phyloP scores from a whole-genome alignment of 2,329 filamentous ascomycete species.

The Epichloe sp. region DNA sequence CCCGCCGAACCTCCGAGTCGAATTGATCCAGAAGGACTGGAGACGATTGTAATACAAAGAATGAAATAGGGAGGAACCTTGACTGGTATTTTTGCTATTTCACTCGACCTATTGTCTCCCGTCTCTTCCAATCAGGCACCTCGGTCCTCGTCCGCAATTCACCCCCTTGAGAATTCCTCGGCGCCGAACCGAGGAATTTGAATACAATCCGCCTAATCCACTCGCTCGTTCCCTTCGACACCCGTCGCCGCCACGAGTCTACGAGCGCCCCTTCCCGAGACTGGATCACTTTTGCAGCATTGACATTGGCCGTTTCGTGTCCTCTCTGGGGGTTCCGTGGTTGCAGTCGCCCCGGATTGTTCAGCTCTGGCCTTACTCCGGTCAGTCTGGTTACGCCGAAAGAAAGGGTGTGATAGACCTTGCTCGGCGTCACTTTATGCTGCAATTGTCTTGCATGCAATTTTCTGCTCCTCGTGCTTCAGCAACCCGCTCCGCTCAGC shows the following conservation, averaged over 20 bases:
- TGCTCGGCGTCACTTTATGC: conserved; percentile 1
- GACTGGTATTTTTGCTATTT: conserved; percentile 25
- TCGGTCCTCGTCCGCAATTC: conserved; percentile 9
- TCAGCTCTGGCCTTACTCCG: conserved; percentile 2
- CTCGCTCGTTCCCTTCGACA: conserved; percentile 17
- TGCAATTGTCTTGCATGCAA: not conserved
- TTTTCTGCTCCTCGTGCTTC: not conserved
- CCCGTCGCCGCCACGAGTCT: conserved; percentile 10
- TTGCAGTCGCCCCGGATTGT: conserved; percentile 10
- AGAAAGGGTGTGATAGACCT: not conserved
- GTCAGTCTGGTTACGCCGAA: not conserved
- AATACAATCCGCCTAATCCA: conserved; percentile 16
- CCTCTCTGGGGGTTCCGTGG: not conserved
- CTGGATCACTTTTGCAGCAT: conserved; percentile 10
- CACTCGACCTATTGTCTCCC: conserved; percentile 3
- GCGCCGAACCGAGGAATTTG: conserved; percentile 29
- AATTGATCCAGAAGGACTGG: conserved; percentile 6
- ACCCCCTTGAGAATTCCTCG: conserved; percentile 27
- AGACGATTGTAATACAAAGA: conserved; percentile 9
- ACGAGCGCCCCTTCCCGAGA: conserved; percentile 24
- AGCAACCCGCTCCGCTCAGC: not conserved
- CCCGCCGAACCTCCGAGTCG: conserved; percentile 7
- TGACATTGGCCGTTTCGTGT: conserved; percentile 8
- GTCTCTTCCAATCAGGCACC: conserved; percentile 7
- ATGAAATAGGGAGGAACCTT: conserved; percentile 20